phyloP scores from a whole-genome alignment of 2,329 filamentous ascomycete species.

The Arthrobotrys megalospora region DNA sequence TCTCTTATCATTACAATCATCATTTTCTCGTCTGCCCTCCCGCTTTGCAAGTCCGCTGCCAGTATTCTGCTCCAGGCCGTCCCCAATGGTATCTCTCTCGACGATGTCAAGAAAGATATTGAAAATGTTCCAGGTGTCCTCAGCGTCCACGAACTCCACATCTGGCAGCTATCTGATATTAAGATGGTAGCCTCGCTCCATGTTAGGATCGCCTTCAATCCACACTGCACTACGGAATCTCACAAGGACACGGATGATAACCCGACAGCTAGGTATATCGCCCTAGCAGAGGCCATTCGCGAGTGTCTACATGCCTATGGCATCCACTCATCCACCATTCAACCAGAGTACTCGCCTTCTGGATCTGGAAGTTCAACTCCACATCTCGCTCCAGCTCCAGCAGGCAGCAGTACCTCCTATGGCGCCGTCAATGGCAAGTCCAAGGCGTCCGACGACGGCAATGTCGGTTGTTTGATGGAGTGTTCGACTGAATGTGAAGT shows the following conservation, averaged over 20 bases:
- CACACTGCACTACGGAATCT: conserved; percentile 61
- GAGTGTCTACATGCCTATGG: conserved; percentile 94
- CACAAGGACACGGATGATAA: conserved; percentile 76
- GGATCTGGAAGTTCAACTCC: conserved; percentile 66
- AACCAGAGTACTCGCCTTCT: conserved; percentile 79
- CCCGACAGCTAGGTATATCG: conserved; percentile 83
- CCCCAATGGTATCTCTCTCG: conserved; percentile 86
- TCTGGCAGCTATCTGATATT: conserved; percentile 97
- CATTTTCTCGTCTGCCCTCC: conserved; percentile 81
- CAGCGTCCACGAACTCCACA: conserved; percentile 94
- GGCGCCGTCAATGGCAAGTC: conserved; percentile 63
- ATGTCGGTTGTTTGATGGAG: conserved; percentile 68
- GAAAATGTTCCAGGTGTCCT: conserved; percentile 85
- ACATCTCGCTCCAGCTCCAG: conserved; percentile 65
- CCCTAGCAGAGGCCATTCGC: conserved; percentile 83
- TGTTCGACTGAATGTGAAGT: conserved; percentile 69
- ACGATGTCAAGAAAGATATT: conserved; percentile 94
- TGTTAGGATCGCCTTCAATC: conserved; percentile 84
- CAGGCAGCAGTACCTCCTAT: conserved; percentile 62
- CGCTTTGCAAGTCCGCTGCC: conserved; percentile 82
- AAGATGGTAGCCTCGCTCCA: conserved; percentile 95
- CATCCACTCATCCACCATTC: conserved; percentile 97
- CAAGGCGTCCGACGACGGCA: conserved; percentile 64
- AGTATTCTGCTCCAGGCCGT: conserved; percentile 95
- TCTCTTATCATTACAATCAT: conserved; percentile 93